These are phyloP conservation scores for Ustilago esculenta DNA, from an alignment of 1,284 basidiomycete species.

Conservation along the genomic window DNA sequence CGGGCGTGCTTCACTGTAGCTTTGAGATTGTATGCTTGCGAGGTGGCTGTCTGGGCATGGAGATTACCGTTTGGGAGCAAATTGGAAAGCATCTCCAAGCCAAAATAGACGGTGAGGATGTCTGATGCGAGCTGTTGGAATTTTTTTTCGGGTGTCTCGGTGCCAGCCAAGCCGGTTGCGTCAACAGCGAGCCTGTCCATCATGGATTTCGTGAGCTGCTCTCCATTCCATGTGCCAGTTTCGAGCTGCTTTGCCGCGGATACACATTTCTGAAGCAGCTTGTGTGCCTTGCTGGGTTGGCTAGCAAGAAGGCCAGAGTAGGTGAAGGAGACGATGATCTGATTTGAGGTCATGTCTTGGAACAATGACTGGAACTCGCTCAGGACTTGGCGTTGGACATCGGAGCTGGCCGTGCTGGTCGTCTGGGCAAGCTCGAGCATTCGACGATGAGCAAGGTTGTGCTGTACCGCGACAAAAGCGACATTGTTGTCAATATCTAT, in stretches of 20 bases:
- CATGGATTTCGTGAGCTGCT: constrained; percentile 2
- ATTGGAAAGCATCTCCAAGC: constrained; percentile 29
- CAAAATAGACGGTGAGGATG: constrained; percentile 25
- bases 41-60: constrained; percentile 22
- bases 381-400: constrained; percentile 8
- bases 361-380: constrained; percentile 24
- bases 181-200: constrained; percentile 5
- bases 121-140: constrained; percentile 23
- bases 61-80: constrained; percentile 16
- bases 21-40: constrained; percentile 15
- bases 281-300: constrained; percentile 8
- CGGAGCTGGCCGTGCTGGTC: no score
- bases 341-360: constrained; percentile 31
- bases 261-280: constrained; percentile 2
- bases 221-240: constrained; percentile 9
- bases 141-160: constrained; percentile 4
- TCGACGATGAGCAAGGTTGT: constrained; percentile 28
- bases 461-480: constrained; percentile 15
- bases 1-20: constrained; percentile 24
- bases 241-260: constrained; percentile 13
- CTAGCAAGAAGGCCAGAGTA: neutral
- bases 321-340: constrained; percentile 20
- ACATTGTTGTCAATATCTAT: constrained; percentile 36
- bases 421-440: constrained; percentile 16
- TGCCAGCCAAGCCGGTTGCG: constrained; percentile 1